These are phyloP conservation scores for Graphiopsis chlorocephala DNA, from an alignment of 2,329 filamentous ascomycete species.

Conservation along the genomic window DNA sequence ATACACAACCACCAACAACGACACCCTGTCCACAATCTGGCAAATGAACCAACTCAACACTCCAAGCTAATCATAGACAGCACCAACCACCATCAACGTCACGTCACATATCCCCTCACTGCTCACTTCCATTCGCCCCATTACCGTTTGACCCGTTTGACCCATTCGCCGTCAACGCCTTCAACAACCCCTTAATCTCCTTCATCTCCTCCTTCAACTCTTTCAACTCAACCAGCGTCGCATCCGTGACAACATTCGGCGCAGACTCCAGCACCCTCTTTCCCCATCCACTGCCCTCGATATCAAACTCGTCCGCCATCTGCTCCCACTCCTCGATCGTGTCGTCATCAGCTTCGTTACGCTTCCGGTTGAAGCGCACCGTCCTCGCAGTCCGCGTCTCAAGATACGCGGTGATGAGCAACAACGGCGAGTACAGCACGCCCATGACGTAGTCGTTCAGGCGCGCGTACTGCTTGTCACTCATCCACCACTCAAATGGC, in stretches of 20 bases:
- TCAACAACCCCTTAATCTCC: constrained; percentile 43
- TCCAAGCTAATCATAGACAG: not conserved
- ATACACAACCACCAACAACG: not conserved
- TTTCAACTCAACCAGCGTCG: constrained; percentile 64
- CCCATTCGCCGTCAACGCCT: constrained; percentile 13
- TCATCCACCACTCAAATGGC: constrained; percentile 94
- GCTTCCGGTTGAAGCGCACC: constrained; percentile 62
- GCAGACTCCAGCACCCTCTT: constrained; percentile 73
- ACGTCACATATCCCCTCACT: not conserved
- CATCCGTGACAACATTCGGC: constrained; percentile 79
- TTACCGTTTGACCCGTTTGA: not conserved
- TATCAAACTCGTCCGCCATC: constrained; percentile 66
- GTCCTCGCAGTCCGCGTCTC: constrained; percentile 41
- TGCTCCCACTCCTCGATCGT: constrained; percentile 92
- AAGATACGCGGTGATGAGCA: constrained; percentile 70
- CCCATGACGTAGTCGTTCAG: constrained; percentile 90
- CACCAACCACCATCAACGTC: not conserved
- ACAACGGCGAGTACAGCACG: constrained; percentile 76
- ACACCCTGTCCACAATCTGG: not conserved
- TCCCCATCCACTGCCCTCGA: constrained; percentile 80
- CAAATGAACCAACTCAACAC: not conserved
- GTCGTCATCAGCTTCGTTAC: constrained; percentile 88
- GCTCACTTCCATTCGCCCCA: not conserved
- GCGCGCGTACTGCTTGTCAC: constrained; percentile 67
- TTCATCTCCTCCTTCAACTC: constrained; percentile 44